Conservation (phyloP, 1,284 basidiomycete genomes). For the Ceratobasidium sp. region DNA sequence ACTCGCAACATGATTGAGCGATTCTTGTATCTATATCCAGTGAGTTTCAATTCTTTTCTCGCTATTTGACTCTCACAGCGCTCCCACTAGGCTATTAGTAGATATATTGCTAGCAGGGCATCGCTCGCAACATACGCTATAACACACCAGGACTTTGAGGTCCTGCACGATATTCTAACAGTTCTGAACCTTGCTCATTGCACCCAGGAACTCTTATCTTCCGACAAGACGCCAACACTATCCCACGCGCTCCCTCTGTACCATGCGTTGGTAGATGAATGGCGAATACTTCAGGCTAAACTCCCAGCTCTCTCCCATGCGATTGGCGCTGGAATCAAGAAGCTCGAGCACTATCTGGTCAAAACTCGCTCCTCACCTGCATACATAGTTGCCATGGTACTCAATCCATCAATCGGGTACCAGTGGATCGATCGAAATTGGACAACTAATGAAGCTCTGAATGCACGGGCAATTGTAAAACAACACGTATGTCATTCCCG, state of each 20-base stretch:
- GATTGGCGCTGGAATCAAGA: slow-evolving; percentile 20
- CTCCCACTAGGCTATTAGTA: slow-evolving; percentile 28
- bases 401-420: slow-evolving; percentile 35
- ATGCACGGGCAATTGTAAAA: background rate
- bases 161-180: slow-evolving; percentile 18
- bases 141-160: background rate
- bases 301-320: slow-evolving; percentile 30
- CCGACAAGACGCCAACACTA: slow-evolving; percentile 42
- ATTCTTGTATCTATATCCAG: slow-evolving; percentile 35
- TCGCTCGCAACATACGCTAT: background rate
- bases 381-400: slow-evolving; percentile 35
- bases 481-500: slow-evolving; percentile 1
- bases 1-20: slow-evolving; percentile 39
- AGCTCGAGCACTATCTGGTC: slow-evolving; percentile 37
- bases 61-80: too few species aligned
- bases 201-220: slow-evolving; percentile 42
- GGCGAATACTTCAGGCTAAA: background rate
- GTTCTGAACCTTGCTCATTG: slow-evolving; percentile 23
- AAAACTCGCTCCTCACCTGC: background rate
- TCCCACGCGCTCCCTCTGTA: slow-evolving; percentile 25
- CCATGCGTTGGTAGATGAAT: slow-evolving; percentile 6
- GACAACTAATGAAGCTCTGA: background rate
- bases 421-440: slow-evolving; percentile 40
- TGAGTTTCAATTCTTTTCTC: too few species aligned
- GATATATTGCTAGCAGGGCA: slow-evolving; percentile 8